Evolutionary conservation across 306 rosid genomes (phyloP).

Genomic region (peach (Prunus persica)): Prunus_persica_NCBIv2 NC_034013.1:14859001-14859500

Average conservation of each 20-base stretch:
- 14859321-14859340: conserved; percentile 12
- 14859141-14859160: conserved; percentile 10
- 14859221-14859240: conserved; percentile 20
- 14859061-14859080: background rate
- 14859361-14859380: conserved; percentile 18
- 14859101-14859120: background rate
- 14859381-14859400: conserved; percentile 27
- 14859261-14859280: conserved; percentile 26
- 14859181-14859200: conserved; percentile 27
- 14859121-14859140: conserved; percentile 4
- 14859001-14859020: background rate
- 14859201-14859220: conserved; percentile 17
- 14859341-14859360: conserved; percentile 24
- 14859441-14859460: conserved; percentile 73
- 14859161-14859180: conserved; percentile 31
- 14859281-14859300: conserved; percentile 12
- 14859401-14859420: conserved; percentile 20
- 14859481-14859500: conserved; percentile 90
- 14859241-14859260: conserved; percentile 20
- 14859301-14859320: conserved; percentile 1
- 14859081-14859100: conserved; percentile 5
- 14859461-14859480: conserved; percentile 60
- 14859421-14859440: conserved; percentile 45
- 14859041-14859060: background rate
- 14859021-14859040: background rate